A percentile compares a stretch with the other conserved stretches of the same genome.
Evolutionary conservation across 2,329 filamentous ascomycete species (phyloP).

Genomic region (Aureobasidium subglaciale): DNA sequence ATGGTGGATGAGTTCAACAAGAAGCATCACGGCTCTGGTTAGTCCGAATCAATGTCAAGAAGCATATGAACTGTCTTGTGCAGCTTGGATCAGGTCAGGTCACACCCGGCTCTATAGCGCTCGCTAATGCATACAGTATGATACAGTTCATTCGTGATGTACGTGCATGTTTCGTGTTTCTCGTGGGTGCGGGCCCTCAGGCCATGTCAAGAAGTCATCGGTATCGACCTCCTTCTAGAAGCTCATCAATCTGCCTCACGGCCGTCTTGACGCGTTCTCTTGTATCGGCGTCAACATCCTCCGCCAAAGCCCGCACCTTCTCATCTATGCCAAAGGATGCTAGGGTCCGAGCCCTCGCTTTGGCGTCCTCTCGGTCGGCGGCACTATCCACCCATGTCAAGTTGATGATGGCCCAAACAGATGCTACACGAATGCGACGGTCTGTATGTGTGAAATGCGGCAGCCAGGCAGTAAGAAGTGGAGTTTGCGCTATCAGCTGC

Average conservation of each 20-base stretch:
- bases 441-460: slow-evolving; percentile 67
- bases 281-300: slow-evolving; percentile 72
- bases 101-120: no score
- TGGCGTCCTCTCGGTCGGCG: slow-evolving; percentile 57
- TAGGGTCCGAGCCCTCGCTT: slow-evolving; percentile 61
- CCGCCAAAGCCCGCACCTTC: slow-evolving; percentile 24
- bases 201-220: slow-evolving; percentile 12
- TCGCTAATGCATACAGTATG: background rate
- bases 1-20: slow-evolving; percentile 37
- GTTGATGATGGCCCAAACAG: slow-evolving; percentile 81
- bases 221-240: slow-evolving; percentile 19
- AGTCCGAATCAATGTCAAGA: no score
- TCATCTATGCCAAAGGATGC: slow-evolving; percentile 50
- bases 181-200: background rate
- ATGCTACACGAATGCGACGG: slow-evolving; percentile 65
- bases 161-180: background rate
- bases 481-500: slow-evolving; percentile 66
- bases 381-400: slow-evolving; percentile 75
- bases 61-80: no score
- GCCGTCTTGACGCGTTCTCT: slow-evolving; percentile 77
- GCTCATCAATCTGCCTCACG: slow-evolving; percentile 57
- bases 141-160: background rate
- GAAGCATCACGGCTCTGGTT: slow-evolving; percentile 4
- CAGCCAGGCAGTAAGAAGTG: slow-evolving; percentile 65
- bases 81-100: no score